Evolutionary conservation across 139 green algal genomes (phyloP), one percentile per base, ranked within the genome.

Genomic region (Trebouxia sp.): DNA sequence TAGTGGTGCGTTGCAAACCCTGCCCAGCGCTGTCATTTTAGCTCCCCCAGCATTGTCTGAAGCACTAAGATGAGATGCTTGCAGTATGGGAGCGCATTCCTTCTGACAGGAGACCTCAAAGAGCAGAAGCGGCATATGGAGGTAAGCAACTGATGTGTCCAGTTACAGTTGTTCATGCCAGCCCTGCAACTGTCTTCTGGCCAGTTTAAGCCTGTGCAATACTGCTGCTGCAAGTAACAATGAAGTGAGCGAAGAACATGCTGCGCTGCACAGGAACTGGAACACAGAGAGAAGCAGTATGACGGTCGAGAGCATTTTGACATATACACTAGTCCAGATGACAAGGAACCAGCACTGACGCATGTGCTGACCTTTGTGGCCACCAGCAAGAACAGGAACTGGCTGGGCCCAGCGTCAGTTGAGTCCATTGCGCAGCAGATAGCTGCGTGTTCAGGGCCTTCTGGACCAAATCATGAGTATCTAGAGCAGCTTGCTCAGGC

Each of bases 391-490:
- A 77, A 22, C 24, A 12, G 38, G 5, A 51, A 51, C 0, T 77
- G 42, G 41, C 67, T 77, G 26, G 67, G 67, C 1, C 67, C 67
- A 56, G 67, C 67, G 39, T 37, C 39, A 9, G 15, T 77, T 38
- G 67, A 77, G 39, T 51, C 41, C 14, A 32, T 77, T 26, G 67
- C 67, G 17, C 67, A 77, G 39, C 67, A 77, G 41, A 77, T 77
- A 37, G 42, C 41, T 24, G n/a, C 67, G 12, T 38, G 39, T 26
- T 43, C 26, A 10, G 67, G 67, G 14, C 67, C 67, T 22, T 77
- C 67, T 56, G 67, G 67, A 56, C 41, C 41, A 37, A 77, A 77
- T 39, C n/a, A 53, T 77, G 67, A 77, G 41, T 77, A 77, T 28
- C 41, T 77, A 22, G 41, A 77, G 4, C 26, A 15, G 12, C 39